A percentile compares a stretch with the other conserved stretches of the same genome.
These are phyloP conservation scores for Obelidium mucronatum DNA, from an alignment of 192 early-diverging fungal genomes.

Conservation along the genomic window DNA sequence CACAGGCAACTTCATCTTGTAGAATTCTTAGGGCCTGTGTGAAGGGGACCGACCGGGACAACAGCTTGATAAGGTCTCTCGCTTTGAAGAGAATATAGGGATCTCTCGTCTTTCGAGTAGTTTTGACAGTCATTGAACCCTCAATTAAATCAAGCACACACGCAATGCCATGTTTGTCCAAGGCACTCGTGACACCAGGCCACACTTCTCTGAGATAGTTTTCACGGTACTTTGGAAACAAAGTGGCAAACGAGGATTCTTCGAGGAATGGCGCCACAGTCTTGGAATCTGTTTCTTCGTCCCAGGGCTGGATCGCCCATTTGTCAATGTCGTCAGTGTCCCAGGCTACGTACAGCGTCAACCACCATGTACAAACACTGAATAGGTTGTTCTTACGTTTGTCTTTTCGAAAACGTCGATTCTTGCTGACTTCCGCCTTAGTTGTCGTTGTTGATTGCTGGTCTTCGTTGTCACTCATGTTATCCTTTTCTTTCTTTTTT, in stretches of 20 bases:
- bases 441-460: not conserved
- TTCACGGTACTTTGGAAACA: slow-evolving; percentile 99
- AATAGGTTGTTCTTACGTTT: slow-evolving; percentile 55
- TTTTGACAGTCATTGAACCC: slow-evolving; percentile 97
- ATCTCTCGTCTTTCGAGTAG: slow-evolving; percentile 94
- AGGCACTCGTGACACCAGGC: slow-evolving; percentile 82
- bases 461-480: slow-evolving; percentile 14
- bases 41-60: slow-evolving; percentile 92
- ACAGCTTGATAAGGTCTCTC: slow-evolving; percentile 92
- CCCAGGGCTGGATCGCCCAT: slow-evolving; percentile 92
- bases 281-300: slow-evolving; percentile 63
- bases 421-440: slow-evolving; percentile 40
- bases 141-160: slow-evolving; percentile 95
- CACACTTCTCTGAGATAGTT: slow-evolving; percentile 90
- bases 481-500: slow-evolving; percentile 13
- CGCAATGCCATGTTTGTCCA: slow-evolving; percentile 86
- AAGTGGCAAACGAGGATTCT: slow-evolving; percentile 94
- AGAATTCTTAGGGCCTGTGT: slow-evolving; percentile 89
- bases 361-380: not conserved
- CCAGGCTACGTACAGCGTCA: slow-evolving; percentile 58
- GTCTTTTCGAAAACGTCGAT: slow-evolving; percentile 64
- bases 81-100: slow-evolving; percentile 95
- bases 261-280: slow-evolving; percentile 75
- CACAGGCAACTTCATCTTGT: slow-evolving; percentile 90
- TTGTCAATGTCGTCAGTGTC: slow-evolving; percentile 93